These are phyloP conservation scores for Vitis cinerea DNA, from an alignment of 164 flowering plant genomes.

Conservation along the genomic window DNA sequence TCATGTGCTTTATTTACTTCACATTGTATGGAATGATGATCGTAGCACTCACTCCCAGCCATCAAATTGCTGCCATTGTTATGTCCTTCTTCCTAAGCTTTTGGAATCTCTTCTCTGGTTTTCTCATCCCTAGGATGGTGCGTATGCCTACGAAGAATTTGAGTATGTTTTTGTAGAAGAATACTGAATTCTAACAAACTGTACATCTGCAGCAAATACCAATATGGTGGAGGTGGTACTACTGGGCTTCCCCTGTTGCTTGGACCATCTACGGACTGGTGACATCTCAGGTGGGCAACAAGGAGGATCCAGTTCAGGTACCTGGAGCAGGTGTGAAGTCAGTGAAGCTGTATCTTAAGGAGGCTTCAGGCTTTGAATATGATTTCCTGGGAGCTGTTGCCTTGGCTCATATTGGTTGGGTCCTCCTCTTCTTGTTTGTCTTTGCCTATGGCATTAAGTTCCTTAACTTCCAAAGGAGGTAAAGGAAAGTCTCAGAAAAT, in stretches of 20 bases:
- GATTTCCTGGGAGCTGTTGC: constrained; percentile 42
- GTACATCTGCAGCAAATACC: constrained; percentile 40
- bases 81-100: constrained; percentile 45
- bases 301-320: not conserved
- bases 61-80: constrained; percentile 42
- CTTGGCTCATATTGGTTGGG: constrained; percentile 36
- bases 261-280: constrained; percentile 54
- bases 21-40: constrained; percentile 54
- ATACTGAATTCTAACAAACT: not conserved
- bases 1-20: constrained; percentile 45
- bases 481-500: not conserved
- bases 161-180: not conserved
- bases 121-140: constrained; percentile 42
- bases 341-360: constrained; percentile 27
- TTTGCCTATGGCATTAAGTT: constrained; percentile 48
- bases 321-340: constrained; percentile 17
- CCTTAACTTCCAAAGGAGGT: constrained; percentile 58
- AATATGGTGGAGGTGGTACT: constrained; percentile 65
- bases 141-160: not conserved
- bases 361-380: constrained; percentile 20
- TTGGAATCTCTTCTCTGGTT: constrained; percentile 59
- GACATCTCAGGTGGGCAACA: constrained; percentile 46
- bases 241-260: constrained; percentile 54
- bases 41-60: constrained; percentile 46
- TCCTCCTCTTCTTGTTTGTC: constrained; percentile 37